Base-by-base conservation (phyloP, 1,284 basidiomycete species). In the Marasmius oreades region DNA sequence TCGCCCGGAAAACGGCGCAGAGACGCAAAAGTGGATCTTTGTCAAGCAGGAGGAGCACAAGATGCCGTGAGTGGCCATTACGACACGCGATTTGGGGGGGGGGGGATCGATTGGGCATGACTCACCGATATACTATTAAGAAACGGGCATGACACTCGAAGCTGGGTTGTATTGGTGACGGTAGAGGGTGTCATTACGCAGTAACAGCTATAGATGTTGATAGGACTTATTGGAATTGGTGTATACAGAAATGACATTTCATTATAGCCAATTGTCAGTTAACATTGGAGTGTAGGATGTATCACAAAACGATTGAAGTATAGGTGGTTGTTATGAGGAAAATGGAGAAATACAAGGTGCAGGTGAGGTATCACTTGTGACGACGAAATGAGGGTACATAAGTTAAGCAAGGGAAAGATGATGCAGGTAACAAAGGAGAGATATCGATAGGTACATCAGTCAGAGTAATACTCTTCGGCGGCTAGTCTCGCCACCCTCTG, bases 401-500 rank as follows among this genome's bases (percentile, higher is more conserved):
- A 42, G n/a, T 42, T 42, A 42, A 6, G 2, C 10, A 42, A 42
- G 39, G 39, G 28, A 42, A 42, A 42, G 39, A 42, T 20, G 37
- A 31, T 18, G 52, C 24, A 31, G 23, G 46, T 51, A 43, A 53
- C 20, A 23, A 10, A 39, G n/a, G 42, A 26, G 22, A 23, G 22
- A 46, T 24, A 31, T 2, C 23, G 8, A 12, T 12, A n/a, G 14
- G 8, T 37, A 16, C 20, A 20, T 55, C 47, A 33, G 45, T 50
- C 47, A 33, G 47, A 33, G 5, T 43, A 18, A 31, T 52, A 11
- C 45, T 53, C 52, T 44, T 39, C 44, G 18, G 22, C 53, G 14
- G 44, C 51, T 1, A 46, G n/a, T 43, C 51, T 53, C 23, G 55
- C 59, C 4, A 48, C 24, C 28, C 59, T 45, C 31, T 47, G 51